Base-by-base conservation (phyloP, 768 basidiomycete genomes). In the Kwoniella botswanensis region DNA sequence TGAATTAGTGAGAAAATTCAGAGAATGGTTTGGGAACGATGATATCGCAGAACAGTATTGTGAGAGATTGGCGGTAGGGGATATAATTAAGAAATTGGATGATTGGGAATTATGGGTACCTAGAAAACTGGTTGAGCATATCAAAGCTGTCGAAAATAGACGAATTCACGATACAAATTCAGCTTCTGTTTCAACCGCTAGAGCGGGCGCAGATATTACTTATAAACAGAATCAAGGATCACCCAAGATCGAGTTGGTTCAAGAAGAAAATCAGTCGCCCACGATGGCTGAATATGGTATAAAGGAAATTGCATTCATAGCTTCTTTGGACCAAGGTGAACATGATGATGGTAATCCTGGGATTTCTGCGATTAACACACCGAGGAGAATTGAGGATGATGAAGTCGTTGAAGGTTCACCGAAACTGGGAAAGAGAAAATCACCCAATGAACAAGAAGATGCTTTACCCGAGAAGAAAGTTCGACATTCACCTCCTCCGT, bases 361-460 rank as follows among this genome's bases (percentile, higher is more conserved):
- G n/a, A 54, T 7, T 13, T 12, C 57, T 35, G 24, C 15, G 12
- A 35, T 35, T 5, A 15, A 1, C 4, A 15, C 22, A 17, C 57
- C 57, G 15, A n/a, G n/a, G 29, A 26, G 9, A n/a, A 41, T 13
- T 9, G 17, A 61, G 41, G 42, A 12, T 17, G 26, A 3, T 7
- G 21, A 43, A 44, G 17, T 42, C 17, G 17, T 42, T 24, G 26
- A 46, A 42, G 22, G 7, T 6, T 69, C 61, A 42, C 68, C 68
- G 9, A 54, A 52, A 10, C 26, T 69, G 53, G 68, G 68, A 2
- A 69, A 69, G 57, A 41, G 68, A 12, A 69, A 69, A 57, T 52
- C 68, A 35, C 52, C 60, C 12, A n/a, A 12, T 9, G 46, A 59
- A 17, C 29, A 42, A 22, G 24, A 50, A 26, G 50, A 29, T 10